phyloP scores from a whole-genome alignment of 2,329 filamentous ascomycete species.

The Bipolaris sorokiniana region DNA sequence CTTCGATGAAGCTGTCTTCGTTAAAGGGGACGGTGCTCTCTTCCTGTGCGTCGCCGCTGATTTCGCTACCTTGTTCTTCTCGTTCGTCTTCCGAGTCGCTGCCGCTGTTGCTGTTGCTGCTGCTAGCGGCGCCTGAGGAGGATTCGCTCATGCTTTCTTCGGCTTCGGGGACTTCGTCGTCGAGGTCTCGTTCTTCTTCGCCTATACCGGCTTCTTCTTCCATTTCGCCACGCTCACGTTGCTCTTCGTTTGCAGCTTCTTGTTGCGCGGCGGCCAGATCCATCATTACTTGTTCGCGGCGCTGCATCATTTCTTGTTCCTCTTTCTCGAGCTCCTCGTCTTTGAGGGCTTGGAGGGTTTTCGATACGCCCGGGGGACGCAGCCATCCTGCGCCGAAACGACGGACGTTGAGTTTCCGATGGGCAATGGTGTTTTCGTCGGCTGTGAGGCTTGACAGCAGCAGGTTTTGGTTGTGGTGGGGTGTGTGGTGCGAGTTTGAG shows the following conservation, averaged over 20 bases:
- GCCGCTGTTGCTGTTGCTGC: background rate
- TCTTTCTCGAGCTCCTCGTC: slow-evolving; percentile 89
- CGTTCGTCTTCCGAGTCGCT: slow-evolving; percentile 10
- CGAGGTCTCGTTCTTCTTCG: slow-evolving; percentile 45
- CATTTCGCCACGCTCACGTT: slow-evolving; percentile 51
- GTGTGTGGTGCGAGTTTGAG: slow-evolving; percentile 26
- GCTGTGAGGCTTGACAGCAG: slow-evolving; percentile 70
- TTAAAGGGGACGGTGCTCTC: slow-evolving; percentile 55
- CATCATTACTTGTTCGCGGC: slow-evolving; percentile 72
- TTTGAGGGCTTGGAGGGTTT: slow-evolving; percentile 86
- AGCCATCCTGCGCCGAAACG: slow-evolving; percentile 92
- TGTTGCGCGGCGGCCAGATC: slow-evolving; percentile 71
- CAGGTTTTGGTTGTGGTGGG: slow-evolving; percentile 23
- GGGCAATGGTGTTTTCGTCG: slow-evolving; percentile 78
- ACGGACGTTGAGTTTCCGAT: slow-evolving; percentile 79
- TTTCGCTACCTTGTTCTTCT: slow-evolving; percentile 19
- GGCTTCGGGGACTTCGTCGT: slow-evolving; percentile 50
- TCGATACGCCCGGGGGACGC: slow-evolving; percentile 82
- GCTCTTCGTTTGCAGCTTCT: slow-evolving; percentile 46
- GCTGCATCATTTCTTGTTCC: slow-evolving; percentile 78
- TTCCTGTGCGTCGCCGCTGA: slow-evolving; percentile 28
- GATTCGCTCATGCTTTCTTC: slow-evolving; percentile 37
- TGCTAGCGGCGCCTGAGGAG: slow-evolving; percentile 45
- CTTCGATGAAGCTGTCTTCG: slow-evolving; percentile 56
- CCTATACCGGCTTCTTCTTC: slow-evolving; percentile 38